Evolutionary conservation across 2,329 filamentous ascomycete species (phyloP).

Genomic region (Aspergillus sp.): DNA sequence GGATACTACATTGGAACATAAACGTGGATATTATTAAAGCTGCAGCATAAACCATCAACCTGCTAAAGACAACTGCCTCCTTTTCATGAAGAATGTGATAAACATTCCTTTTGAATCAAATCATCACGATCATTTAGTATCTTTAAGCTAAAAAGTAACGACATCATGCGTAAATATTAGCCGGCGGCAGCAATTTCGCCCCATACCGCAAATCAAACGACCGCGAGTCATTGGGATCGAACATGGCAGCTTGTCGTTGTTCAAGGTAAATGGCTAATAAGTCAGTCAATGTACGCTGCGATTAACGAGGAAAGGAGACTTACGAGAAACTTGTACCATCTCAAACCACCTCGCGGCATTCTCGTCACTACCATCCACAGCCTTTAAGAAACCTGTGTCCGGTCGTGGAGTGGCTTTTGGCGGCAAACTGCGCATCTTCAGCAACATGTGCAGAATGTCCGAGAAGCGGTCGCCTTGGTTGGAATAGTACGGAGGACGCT

Average conservation of each 20-base stretch:
- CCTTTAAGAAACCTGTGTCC: conserved; percentile 33
- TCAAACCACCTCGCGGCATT: conserved; percentile 37
- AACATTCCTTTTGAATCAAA: too few relatives aligned
- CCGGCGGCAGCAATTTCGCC: conserved; percentile 27
- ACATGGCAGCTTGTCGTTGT: conserved; percentile 31
- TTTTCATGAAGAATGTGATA: not conserved
- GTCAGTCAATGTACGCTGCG: conserved; percentile 2
- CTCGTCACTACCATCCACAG: conserved; percentile 33
- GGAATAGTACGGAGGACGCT: conserved; percentile 45
- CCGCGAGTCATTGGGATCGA: conserved; percentile 35
- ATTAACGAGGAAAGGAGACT: conserved; percentile 10
- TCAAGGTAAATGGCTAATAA: conserved; percentile 31
- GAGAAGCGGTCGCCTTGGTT: conserved; percentile 53
- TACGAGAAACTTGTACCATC: conserved; percentile 34
- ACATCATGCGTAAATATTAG: conserved; percentile 16
- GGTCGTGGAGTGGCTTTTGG: conserved; percentile 33
- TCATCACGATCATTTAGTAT: not conserved
- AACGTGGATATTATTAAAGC: too few relatives aligned
- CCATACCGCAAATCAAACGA: conserved; percentile 37
- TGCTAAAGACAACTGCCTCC: not conserved
- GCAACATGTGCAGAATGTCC: conserved; percentile 51
- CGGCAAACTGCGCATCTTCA: conserved; percentile 50
- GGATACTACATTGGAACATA: too few relatives aligned
- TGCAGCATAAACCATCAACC: not conserved
- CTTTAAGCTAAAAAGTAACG: not conserved